Percentiles rank a stretch among this genome's conserved stretches.
Conservation (phyloP, 2,329 filamentous ascomycete species). For the Teratosphaeria viscida region DNA sequence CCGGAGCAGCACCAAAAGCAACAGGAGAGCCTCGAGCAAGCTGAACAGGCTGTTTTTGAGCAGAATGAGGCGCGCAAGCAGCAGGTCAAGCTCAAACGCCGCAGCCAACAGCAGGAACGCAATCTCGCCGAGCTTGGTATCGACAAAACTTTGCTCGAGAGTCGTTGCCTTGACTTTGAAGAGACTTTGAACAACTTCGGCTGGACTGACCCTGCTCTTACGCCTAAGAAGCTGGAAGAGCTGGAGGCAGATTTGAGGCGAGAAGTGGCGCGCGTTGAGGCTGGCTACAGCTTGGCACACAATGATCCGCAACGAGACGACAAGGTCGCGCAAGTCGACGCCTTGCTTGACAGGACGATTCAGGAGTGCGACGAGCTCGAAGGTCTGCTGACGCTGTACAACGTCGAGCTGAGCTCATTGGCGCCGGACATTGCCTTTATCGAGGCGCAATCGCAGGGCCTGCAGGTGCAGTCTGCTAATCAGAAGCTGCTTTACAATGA, state of each 20-base stretch:
- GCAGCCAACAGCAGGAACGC: constrained; percentile 64
- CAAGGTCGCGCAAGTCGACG: constrained; percentile 74
- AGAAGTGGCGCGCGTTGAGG: constrained; percentile 82
- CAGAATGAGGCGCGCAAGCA: constrained; percentile 17
- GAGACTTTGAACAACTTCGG: constrained; percentile 76
- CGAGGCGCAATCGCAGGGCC: constrained; percentile 89
- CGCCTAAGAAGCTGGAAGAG: constrained; percentile 64
- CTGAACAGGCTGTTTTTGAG: constrained; percentile 12
- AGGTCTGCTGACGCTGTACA: constrained; percentile 85
- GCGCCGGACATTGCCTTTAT: constrained; percentile 96
- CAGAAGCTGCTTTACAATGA: constrained; percentile 89
- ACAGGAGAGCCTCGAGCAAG: constrained; percentile 6
- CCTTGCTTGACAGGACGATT: constrained; percentile 79
- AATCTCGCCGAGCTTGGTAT: constrained; percentile 70
- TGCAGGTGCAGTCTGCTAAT: constrained; percentile 94
- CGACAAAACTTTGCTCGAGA: constrained; percentile 65
- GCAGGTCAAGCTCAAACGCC: constrained; percentile 37
- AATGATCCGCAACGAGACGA: constrained; percentile 71
- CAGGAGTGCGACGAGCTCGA: constrained; percentile 93
- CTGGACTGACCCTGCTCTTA: constrained; percentile 71
- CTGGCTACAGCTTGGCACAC: constrained; percentile 81
- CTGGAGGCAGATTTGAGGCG: constrained; percentile 75
- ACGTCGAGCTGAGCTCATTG: constrained; percentile 84
- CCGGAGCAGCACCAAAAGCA: constrained; percentile 17
- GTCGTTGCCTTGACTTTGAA: constrained; percentile 68